A percentile compares a stretch with the other conserved stretches of the same genome.
These are phyloP conservation scores for Oryza brachyantha DNA, from an alignment of 176 grass and related monocot genomes.

Conservation along the genomic window DNA sequence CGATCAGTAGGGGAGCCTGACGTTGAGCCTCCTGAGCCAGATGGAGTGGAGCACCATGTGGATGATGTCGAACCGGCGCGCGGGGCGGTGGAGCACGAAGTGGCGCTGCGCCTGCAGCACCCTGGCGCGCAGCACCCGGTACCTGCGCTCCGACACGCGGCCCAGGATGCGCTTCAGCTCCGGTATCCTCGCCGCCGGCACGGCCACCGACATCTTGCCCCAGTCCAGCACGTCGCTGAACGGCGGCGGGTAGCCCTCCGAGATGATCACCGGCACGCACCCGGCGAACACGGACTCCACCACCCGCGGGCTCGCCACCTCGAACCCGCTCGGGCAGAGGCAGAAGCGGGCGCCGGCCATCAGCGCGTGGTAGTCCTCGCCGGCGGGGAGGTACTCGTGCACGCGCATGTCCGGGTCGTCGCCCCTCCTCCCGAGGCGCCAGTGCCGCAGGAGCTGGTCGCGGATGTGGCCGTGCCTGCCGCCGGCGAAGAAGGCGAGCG, in stretches of 20 bases:
- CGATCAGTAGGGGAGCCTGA: conserved; percentile 63
- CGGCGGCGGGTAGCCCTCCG: conserved; percentile 59
- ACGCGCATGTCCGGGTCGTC: conserved; percentile 53
- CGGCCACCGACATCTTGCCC: conserved; percentile 75
- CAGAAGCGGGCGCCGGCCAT: conserved; percentile 74
- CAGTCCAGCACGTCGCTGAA: conserved; percentile 88
- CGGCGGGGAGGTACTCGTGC: conserved; percentile 64
- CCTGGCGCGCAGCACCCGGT: conserved; percentile 53
- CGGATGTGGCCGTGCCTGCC: conserved; percentile 66
- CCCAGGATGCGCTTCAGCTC: conserved; percentile 66
- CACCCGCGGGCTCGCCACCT: conserved; percentile 83
- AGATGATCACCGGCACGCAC: conserved; percentile 80
- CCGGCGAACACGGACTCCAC: conserved; percentile 68
- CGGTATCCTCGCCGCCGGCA: conserved; percentile 63
- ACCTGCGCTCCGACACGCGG: conserved; percentile 60
- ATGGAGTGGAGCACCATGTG: conserved; percentile 89
- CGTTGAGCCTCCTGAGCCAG: conserved; percentile 84
- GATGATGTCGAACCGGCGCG: conserved; percentile 68
- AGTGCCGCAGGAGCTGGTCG: conserved; percentile 46
- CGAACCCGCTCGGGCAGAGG: conserved; percentile 86
- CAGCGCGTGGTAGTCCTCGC: conserved; percentile 56
- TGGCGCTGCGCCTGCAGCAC: conserved; percentile 66
- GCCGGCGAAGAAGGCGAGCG: conserved; percentile 85
- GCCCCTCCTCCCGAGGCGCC: conserved; percentile 47
- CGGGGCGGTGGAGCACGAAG: conserved; percentile 69